Evolutionary conservation across 2,329 filamentous ascomycete species (phyloP), one percentile per base, ranked within the genome.

Genomic region (Botrytis fabae): DNA sequence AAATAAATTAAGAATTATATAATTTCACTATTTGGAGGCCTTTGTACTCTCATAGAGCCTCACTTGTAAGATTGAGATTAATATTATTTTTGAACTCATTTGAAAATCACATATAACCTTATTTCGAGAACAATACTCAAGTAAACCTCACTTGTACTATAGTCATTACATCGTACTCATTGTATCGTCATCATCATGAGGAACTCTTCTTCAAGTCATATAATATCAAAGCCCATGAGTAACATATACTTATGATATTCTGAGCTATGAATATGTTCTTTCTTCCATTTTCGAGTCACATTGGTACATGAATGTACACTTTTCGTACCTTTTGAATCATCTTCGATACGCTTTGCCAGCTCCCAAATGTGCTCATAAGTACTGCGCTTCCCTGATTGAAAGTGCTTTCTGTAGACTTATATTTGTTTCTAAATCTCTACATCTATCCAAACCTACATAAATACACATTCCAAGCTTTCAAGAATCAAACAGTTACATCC

Each of bases 301-400:
- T 57, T 28, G 51, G 51, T 14, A 32, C 28, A 28, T 57, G n/a
- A 28, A 18, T 57, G 0, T 28, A 54, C 14, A 18, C 0, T 54
- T 18, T 54, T 28, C 25, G 1, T 25, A 16, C 5, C n/a, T 54
- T 28, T 54, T n/a, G 51, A 54, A 54, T 28, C n/a, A 54, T 28
- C 12, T 16, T 54, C 2, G n/a, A 54, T 8, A 54, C 25, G n/a
- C 2, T 5, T 54, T 54, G 28, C 14, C 2, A 28, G 14, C 2
- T 57, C n/a, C n/a, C 3, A 57, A 18, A 32, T 57, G n/a, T 57
- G 51, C 14, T 57, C 4, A 57, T 28, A 57, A 57, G 6, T 14
- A n/a, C n/a, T 57, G 14, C 0, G 6, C 2, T 2, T 18, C 3
- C 14, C n/a, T 7, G 0, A 0, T 0, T 57, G 6, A n/a, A 18